Base-by-base conservation (phyloP, 768 basidiomycete genomes). In the Boletus tomentosulus region DNA sequence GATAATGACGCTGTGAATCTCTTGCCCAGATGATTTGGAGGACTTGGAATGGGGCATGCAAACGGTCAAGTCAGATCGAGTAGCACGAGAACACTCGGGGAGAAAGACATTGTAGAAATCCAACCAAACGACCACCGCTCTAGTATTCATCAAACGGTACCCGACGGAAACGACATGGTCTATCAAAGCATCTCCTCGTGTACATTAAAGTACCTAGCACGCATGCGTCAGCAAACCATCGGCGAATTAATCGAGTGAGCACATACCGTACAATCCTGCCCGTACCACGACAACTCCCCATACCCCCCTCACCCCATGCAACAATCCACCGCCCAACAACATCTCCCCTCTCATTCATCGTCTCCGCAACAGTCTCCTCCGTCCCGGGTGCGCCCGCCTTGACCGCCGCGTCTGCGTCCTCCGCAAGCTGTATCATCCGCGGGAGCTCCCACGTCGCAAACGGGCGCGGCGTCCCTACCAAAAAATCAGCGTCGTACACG, bases 381-480 rank as follows among this genome's bases (percentile, higher is more conserved):
- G 71, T 62, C 3, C 83, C 84, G 1, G 77, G 72, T 16, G 55
- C 54, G 2, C 71, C 71, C 2, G 69, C 73, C 37, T 65, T 71
- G 15, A 55, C 52, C 1, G 70, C 63, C n/a, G 54, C 58, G 22
- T 62, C 55, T 4, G 69, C 62, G 56, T 76, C 74, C 16, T 73
- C 65, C 19, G 81, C 75, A 1, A 86, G 70, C 46, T 76, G 67
- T 30, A 90, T 73, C 24, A 62, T 72, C 41, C 74, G 67, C 24
- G 85, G 83, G 25, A 92, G 79, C 65, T 89, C 86, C 89, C 89
- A 92, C 56, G 82, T 89, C 12, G 90, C 87, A 58, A 92, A 86
- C 2, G 85, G 81, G 33, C 89, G 78, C 53, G 68, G 72, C 0
- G 86, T 83, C 46, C 82, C 82, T 7, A 85, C 77, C 46, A 92